These are phyloP conservation scores for Xylaria sp. DNA, from an alignment of 2,329 filamentous ascomycete genomes.

Conservation along the genomic window DNA sequence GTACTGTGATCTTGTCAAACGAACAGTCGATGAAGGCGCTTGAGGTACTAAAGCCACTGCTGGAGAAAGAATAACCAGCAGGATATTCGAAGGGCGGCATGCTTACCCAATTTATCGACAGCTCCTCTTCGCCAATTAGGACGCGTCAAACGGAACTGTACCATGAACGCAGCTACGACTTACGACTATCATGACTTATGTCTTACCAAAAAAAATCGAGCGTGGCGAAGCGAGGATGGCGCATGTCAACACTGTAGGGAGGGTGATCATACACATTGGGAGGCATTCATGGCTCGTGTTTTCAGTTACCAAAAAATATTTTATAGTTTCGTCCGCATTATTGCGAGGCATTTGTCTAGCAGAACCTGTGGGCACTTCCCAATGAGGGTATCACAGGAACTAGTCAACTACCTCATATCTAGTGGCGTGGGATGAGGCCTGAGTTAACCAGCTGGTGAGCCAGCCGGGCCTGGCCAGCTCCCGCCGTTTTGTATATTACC, in stretches of 20 bases:
- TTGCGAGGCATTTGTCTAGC: constrained; percentile 5
- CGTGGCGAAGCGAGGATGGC: constrained; percentile 3
- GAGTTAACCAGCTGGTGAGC: neutral
- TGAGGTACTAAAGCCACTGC: constrained; percentile 65
- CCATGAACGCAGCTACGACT: constrained; percentile 13
- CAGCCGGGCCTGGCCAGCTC: neutral
- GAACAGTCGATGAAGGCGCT: constrained; percentile 77
- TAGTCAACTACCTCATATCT: neutral
- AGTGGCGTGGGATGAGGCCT: neutral
- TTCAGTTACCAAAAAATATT: constrained; percentile 3
- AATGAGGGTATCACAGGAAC: neutral
- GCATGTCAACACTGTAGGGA: constrained; percentile 1
- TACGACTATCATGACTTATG: constrained; percentile 17
- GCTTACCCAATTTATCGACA: constrained; percentile 13
- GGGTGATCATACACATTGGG: neutral
- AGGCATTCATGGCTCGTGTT: constrained; percentile 9
- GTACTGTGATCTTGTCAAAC: constrained; percentile 83
- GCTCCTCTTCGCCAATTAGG: neutral
- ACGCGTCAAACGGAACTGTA: neutral
- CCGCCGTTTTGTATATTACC: constrained; percentile 2
- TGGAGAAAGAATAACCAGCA: constrained; percentile 44
- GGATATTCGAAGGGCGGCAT: neutral
- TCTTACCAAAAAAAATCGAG: neutral
- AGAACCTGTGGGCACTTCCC: neutral
- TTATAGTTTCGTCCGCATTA: constrained; percentile 14